Conservation (phyloP, 2,329 filamentous ascomycete genomes). For the Juglanconis oblonga region DNA sequence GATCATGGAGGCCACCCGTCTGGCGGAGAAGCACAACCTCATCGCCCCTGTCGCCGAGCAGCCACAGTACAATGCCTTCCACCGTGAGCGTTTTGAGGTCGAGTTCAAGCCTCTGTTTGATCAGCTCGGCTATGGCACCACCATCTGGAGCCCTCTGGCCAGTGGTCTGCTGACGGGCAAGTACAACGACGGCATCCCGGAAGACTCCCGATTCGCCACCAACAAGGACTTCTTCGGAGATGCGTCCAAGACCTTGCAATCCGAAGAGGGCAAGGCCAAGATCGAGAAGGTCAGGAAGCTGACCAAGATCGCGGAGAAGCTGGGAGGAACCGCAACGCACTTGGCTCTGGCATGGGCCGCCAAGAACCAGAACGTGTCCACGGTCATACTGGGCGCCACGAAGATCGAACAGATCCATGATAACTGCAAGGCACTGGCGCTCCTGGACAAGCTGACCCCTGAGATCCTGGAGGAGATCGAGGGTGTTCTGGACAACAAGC, state of each 20-base stretch:
- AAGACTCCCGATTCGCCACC: slow-evolving; percentile 58
- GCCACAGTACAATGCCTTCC: slow-evolving; percentile 61
- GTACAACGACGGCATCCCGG: slow-evolving; percentile 62
- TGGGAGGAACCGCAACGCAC: slow-evolving; percentile 56
- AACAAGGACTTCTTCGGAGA: slow-evolving; percentile 52
- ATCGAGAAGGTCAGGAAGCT: slow-evolving; percentile 59
- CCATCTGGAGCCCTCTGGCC: slow-evolving; percentile 51
- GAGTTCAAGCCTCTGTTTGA: slow-evolving; percentile 57
- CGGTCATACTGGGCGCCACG: slow-evolving; percentile 60
- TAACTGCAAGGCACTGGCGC: slow-evolving; percentile 51
- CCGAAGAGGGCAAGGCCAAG: slow-evolving; percentile 47
- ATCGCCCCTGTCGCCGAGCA: slow-evolving; percentile 48
- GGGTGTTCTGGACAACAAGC: slow-evolving; percentile 29
- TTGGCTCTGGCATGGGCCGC: slow-evolving; percentile 63
- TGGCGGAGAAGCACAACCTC: slow-evolving; percentile 55
- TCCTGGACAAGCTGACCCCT: slow-evolving; percentile 54
- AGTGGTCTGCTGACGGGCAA: slow-evolving; percentile 60
- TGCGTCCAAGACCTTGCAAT: slow-evolving; percentile 47
- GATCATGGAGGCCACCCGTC: slow-evolving; percentile 55
- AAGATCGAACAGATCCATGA: slow-evolving; percentile 57
- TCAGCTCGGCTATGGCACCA: slow-evolving; percentile 55
- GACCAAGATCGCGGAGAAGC: slow-evolving; percentile 60
- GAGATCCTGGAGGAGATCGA: slow-evolving; percentile 61
- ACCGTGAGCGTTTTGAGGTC: slow-evolving; percentile 58
- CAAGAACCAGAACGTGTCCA: slow-evolving; percentile 59